A percentile compares a stretch with the other conserved stretches of the same genome.
These are phyloP conservation scores for Cryphonectria nitschkei DNA, from an alignment of 2,329 filamentous ascomycete genomes.

Conservation along the genomic window DNA sequence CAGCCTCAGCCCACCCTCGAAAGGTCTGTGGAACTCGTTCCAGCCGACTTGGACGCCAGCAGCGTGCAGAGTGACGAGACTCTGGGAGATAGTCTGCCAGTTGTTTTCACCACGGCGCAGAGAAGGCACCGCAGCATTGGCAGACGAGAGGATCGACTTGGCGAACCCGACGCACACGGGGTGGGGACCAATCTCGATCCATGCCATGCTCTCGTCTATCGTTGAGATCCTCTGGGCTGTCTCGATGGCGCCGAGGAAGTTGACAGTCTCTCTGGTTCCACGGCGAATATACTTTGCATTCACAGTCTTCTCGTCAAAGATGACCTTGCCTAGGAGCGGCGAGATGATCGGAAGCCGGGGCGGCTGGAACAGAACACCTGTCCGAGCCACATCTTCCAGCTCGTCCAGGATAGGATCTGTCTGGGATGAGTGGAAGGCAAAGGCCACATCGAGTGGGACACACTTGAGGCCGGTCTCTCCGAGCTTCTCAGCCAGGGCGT, in stretches of 20 bases:
- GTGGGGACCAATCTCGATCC: conserved; percentile 71
- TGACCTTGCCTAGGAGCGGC: conserved; percentile 19
- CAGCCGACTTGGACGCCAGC: conserved; percentile 60
- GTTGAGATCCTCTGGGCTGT: conserved; percentile 6
- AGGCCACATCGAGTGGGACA: conserved; percentile 40
- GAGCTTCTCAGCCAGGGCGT: conserved; percentile 31
- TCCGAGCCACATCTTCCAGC: conserved; percentile 47
- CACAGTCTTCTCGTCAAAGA: conserved; percentile 11
- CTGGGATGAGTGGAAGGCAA: conserved; percentile 44
- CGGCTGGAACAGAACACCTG: not conserved
- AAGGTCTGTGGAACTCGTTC: conserved; percentile 68
- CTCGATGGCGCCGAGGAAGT: conserved; percentile 58
- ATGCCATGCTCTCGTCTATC: conserved; percentile 37
- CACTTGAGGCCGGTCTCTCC: conserved; percentile 36
- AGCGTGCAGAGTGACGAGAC: conserved; percentile 52
- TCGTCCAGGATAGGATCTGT: conserved; percentile 49
- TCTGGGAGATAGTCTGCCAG: conserved; percentile 59
- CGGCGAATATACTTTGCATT: conserved; percentile 5
- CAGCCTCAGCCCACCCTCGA: conserved; percentile 59
- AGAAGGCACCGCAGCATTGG: conserved; percentile 52
- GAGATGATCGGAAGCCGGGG: conserved; percentile 10
- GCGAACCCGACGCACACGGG: conserved; percentile 67
- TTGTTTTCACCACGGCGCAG: conserved; percentile 59
- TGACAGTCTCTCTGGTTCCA: conserved; percentile 60
- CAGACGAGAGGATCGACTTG: conserved; percentile 50